phyloP scores from a whole-genome alignment of 176 grass and related monocot genomes.

The Cocos nucifera region DNA sequence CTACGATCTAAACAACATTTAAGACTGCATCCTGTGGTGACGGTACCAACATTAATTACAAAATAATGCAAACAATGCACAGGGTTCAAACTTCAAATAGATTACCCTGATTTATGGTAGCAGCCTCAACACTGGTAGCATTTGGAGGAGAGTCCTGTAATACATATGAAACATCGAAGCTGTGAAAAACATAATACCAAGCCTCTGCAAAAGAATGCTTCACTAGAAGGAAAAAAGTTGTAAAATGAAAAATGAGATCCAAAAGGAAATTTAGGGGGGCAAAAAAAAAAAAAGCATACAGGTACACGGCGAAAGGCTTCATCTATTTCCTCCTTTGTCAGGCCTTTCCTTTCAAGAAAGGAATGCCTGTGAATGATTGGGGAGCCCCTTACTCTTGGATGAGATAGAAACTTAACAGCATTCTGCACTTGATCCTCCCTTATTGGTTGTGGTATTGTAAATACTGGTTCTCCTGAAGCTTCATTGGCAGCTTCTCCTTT shows the following conservation, averaged over 20 bases:
- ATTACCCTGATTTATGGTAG: conserved; percentile 4
- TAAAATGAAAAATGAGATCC: neutral
- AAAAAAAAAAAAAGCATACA: conserved; percentile 1
- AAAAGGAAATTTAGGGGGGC: neutral
- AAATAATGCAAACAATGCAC: no score
- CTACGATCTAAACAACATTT: no score
- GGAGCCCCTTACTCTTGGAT: conserved; percentile 19
- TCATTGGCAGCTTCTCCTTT: conserved; percentile 7
- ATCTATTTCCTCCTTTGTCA: conserved; percentile 30
- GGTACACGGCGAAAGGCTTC: conserved; percentile 24
- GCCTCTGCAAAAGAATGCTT: no score
- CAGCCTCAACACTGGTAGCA: conserved; percentile 4
- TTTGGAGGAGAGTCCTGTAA: conserved; percentile 55
- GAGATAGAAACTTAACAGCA: conserved; percentile 25
- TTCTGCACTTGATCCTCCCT: conserved; percentile 22
- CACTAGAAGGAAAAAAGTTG: no score
- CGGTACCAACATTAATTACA: no score
- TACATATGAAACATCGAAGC: conserved; percentile 9
- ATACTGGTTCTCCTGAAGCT: neutral
- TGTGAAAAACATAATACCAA: no score
- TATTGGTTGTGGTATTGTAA: conserved; percentile 3
- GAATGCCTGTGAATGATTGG: conserved; percentile 17
- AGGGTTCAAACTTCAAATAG: no score
- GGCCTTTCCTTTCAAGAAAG: conserved; percentile 19
- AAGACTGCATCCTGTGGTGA: no score